These are phyloP conservation scores for Metrosideros polymorpha DNA, from an alignment of 441 rosid species.

Conservation along the genomic window DNA sequence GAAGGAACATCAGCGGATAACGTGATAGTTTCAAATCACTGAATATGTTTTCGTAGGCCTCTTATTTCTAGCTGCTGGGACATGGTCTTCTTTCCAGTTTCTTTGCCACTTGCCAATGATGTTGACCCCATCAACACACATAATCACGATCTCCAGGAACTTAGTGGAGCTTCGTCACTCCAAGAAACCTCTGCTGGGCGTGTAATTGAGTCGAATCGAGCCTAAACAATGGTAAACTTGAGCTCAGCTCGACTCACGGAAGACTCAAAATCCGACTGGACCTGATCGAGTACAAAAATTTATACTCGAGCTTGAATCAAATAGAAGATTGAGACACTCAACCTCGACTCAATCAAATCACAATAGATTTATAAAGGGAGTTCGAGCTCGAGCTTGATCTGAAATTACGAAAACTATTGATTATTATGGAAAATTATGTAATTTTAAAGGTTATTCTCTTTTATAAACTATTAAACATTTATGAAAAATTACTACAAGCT, in stretches of 20 bases:
- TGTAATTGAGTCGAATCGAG: rapidly evolving
- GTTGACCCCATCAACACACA: background rate
- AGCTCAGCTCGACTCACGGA: background rate
- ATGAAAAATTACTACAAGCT: background rate
- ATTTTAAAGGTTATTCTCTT: no score
- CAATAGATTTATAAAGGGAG: background rate
- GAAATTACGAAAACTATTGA: no score
- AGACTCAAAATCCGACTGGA: rapidly evolving
- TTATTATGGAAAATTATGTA: no score
- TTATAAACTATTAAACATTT: background rate
- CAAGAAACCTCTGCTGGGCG: background rate
- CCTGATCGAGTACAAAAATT: no score
- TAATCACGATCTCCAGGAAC: background rate
- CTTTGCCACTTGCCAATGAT: background rate
- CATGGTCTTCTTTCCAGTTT: background rate
- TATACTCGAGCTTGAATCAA: background rate
- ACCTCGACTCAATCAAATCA: rapidly evolving
- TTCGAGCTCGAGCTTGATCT: background rate
- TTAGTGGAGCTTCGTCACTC: no score
- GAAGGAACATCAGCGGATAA: no score
- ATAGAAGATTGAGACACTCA: background rate
- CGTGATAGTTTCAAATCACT: no score
- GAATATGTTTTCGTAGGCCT: no score
- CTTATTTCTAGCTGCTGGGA: background rate
- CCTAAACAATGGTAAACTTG: background rate